These are phyloP conservation scores for Fusarium metavorans DNA, from an alignment of 2,329 filamentous ascomycete species.

Conservation along the genomic window DNA sequence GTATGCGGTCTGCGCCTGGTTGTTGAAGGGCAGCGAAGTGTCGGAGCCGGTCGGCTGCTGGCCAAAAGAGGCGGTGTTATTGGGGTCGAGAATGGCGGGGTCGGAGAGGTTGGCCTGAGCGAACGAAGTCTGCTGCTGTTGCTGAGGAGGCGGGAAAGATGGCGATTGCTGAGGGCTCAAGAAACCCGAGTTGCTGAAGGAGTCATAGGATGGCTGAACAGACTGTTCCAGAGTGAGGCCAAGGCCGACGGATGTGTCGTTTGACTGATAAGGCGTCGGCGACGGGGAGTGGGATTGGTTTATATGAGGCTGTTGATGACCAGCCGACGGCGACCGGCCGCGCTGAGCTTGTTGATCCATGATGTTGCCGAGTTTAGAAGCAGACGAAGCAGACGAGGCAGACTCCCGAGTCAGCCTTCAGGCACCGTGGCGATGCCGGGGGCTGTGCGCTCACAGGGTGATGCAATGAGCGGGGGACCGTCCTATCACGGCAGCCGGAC, in stretches of 20 bases:
- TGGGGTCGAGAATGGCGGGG: conserved; percentile 55
- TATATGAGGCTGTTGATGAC: conserved; percentile 72
- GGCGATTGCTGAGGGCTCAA: conserved; percentile 60
- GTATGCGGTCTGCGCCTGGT: conserved; percentile 59
- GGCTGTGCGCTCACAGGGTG: conserved; percentile 56
- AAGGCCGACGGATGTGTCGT: conserved; percentile 63
- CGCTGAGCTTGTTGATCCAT: conserved; percentile 58
- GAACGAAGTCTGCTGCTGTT: conserved; percentile 48
- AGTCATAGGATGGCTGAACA: conserved; percentile 56
- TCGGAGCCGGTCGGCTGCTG: conserved; percentile 55
- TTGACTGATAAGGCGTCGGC: conserved; percentile 65
- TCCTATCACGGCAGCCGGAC: conserved; percentile 46
- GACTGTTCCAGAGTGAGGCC: conserved; percentile 69
- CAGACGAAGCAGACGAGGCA: conserved; percentile 54
- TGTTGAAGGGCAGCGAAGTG: conserved; percentile 55
- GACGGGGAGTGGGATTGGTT: conserved; percentile 75
- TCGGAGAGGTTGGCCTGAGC: conserved; percentile 50
- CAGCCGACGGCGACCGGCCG: conserved; percentile 72
- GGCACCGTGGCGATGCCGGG: conserved; percentile 55
- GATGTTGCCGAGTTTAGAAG: conserved; percentile 50
- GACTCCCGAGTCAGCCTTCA: conserved; percentile 60
- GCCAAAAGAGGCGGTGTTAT: conserved; percentile 54
- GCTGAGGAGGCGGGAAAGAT: conserved; percentile 48
- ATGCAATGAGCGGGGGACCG: conserved; percentile 47
- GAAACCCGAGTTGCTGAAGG: conserved; percentile 59